These are phyloP conservation scores for Closterium sp. DNA, from an alignment of 139 green algal species.

Conservation along the genomic window DNA sequence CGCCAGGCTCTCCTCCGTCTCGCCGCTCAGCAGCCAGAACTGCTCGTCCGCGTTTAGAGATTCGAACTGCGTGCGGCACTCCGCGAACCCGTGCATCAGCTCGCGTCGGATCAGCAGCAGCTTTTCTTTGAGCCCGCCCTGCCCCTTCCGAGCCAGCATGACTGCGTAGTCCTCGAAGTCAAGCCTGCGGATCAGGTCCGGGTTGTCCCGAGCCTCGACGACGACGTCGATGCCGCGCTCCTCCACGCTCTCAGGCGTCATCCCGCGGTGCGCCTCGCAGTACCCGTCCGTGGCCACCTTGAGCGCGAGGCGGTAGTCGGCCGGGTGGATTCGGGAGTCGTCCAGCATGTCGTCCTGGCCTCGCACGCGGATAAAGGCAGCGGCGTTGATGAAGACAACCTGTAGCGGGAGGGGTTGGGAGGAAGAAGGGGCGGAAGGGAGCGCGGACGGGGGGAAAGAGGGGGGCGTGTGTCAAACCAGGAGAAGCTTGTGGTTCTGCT, in stretches of 20 bases:
- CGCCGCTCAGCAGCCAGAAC: conserved; percentile 44
- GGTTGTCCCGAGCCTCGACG: conserved; percentile 34
- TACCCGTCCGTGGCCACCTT: conserved; percentile 6
- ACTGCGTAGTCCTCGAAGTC: conserved; percentile 26
- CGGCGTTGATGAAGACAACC: conserved; percentile 64
- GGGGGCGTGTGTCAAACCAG: no score
- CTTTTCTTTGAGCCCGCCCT: conserved; percentile 3
- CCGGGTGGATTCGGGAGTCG: conserved; percentile 74
- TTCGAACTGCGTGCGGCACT: conserved; percentile 37
- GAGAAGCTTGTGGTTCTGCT: no score
- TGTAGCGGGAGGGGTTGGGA: background rate
- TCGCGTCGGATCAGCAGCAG: conserved; percentile 34
- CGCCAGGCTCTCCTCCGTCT: conserved; percentile 28
- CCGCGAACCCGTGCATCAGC: conserved; percentile 31
- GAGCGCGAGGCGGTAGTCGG: conserved; percentile 49
- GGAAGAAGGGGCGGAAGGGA: background rate
- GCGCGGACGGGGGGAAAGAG: no score
- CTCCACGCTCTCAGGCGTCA: conserved; percentile 35
- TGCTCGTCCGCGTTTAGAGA: conserved; percentile 24
- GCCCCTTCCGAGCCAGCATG: background rate
- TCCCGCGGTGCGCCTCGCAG: conserved; percentile 5
- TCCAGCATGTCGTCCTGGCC: conserved; percentile 71
- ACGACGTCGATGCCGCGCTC: conserved; percentile 25
- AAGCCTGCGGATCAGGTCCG: conserved; percentile 16
- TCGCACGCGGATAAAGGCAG: conserved; percentile 68